Evolutionary conservation across 306 rosid species (phyloP), one percentile per base, ranked within the genome.

Genomic region (Sindora glabra): DNA sequence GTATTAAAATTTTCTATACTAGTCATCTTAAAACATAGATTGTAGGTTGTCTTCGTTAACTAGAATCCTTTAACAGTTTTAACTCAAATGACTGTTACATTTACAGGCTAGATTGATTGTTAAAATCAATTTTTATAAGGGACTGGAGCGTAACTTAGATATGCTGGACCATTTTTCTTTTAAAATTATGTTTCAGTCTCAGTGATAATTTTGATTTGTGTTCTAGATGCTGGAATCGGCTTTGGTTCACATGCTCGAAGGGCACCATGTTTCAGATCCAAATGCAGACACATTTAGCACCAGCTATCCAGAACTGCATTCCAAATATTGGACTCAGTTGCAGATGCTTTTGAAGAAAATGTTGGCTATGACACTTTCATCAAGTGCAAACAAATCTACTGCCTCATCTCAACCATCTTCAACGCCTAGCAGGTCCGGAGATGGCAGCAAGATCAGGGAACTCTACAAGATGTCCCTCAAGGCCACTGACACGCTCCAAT

Each of bases 321-420:
- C 87, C 45, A 83, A 76, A 69, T 91, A 88, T 66, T 91, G 95
- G 95, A 71, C 77, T 38, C 92, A 83, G 62, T 56, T 85, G 79
- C 96, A 83, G 75, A 79, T 69, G 88, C 81, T 91, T 64, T 72
- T 91, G 83, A 91, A 83, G 87, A 91, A 83, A 77, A 81, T 91
- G 84, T 63, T 91, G 86, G 76, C 77, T 22, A 17, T 52, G 2
- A 52, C 83, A 15, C 83, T 83, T 69, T 32, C 84, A 29, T 77
- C 81, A 10, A 52, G 68, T 64, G 74, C 73, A 48, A 81, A 69
- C 74, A 87, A 70, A 62, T 67, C 74, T 27, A 23, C 56, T 59
- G 67, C 32, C 56, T 39, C n/a, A n/a, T n/a, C 75, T 50, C 90
- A 76, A 61, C 61, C 85, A 27, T 60, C 79, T 51, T 70, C 74